Evolutionary conservation across 2,329 filamentous ascomycete genomes (phyloP), one percentile per base, ranked within the genome.

Genomic region (Colletotrichum echinochloae): DNA sequence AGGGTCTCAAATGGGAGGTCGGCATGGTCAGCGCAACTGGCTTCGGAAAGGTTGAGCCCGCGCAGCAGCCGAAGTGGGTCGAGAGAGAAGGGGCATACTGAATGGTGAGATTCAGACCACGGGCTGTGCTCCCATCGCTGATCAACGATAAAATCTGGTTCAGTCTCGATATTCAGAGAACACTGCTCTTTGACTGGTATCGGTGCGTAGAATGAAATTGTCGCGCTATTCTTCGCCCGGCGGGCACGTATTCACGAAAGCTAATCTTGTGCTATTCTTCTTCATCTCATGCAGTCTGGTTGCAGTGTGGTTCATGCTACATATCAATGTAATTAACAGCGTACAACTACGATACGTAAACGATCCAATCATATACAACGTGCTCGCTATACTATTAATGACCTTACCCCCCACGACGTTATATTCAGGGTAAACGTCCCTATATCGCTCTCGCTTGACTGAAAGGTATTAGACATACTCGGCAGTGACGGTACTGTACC

Each of bases 1-100:
- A 73, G 30, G 73, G 73, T 0, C 44, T 75, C 23, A 66, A 70
- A 14, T 75, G 74, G 74, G 72, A 74, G 33, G 77, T 84, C 33
- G 82, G 83, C 55, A 84, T 80, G 52, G 78, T 86, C n/a, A 80
- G 87, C 14, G 79, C 83, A 74, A 85, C 83, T 68, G 84, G 82
- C 11, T 76, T 84, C 73, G 77, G 77, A 6, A 77, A 80, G 11
- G 79, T 88, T 12, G 75, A 79, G 67, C 75, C 81, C 9, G 82
- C 82, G 1, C 79, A 82, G 20, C 84, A 83, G 57, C 79, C 83
- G 23, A 78, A 74, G 66, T 88, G 83, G 76, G 73, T 76, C 61
- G 71, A 78, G 74, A 81, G 86, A 55, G 73, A 79, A 46, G 85
- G 82, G 0, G 85, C 82, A 5, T 88, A 88, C 74, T 88, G 41